Evolutionary conservation across 345 rosid species (phyloP), one percentile per base, ranked within the genome.

Genomic region (Eucalyptus pauciflora): DNA sequence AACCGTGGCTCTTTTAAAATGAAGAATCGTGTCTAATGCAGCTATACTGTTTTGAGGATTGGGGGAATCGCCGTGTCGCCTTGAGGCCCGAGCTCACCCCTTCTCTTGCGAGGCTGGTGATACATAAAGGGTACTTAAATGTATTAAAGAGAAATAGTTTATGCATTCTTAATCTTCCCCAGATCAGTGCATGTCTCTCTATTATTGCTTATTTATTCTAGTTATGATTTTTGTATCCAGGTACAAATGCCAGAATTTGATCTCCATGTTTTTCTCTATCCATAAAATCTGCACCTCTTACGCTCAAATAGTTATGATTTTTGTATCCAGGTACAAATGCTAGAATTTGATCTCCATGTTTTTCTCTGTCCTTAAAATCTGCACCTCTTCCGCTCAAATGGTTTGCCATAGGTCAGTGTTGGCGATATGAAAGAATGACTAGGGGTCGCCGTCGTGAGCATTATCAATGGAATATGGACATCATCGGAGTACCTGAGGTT

Each of bases 401-500:
- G 99, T 96, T 96, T 94, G 96, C 99, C 20, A 87, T 96, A 86
- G 99, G 99, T 43, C 99, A 97, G 91, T 96, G 99, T 92, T 97
- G 99, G 99, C 92, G 99, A 29, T 97, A 97, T 89, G 99, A 96
- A 91, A 95, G 99, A 90, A 97, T 97, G 99, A 97, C 99, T 7
- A 94, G 99, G 92, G 99, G 99, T 52, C 93, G 98, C 86, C 97
- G 98, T 33, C 98, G 99, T 43, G 98, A 97, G 92, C 99, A 97
- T 93, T 97, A 97, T 89, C 99, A 97, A 87, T 95, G 99, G 99
- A 96, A 97, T 91, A 97, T 97, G 99, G 99, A 97, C 93, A 95
- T 96, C n/a, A 94, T 96, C 69, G 99, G 98, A 89, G 96, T 96
- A 41, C 96, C 99, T 89, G 95, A 95, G 92, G 98, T 97, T 60